Conservation (phyloP, 1,139 yeast species). For the Hansenula sp. region DNA sequence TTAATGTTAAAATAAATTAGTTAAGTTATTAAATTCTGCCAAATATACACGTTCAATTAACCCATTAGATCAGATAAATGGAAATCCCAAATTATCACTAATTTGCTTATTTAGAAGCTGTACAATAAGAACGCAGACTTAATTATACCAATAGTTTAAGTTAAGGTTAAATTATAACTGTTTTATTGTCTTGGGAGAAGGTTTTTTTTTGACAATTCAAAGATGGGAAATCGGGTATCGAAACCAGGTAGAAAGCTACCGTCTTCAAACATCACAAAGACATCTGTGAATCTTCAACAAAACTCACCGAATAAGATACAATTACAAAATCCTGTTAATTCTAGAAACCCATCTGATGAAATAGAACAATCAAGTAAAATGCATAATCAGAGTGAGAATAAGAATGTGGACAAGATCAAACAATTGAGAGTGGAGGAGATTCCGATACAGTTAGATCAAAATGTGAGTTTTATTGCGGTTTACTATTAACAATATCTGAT, state of each 20-base stretch:
- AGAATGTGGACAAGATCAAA: constrained; percentile 9
- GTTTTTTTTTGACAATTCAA: too few species aligned
- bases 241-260: constrained; percentile 1
- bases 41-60: too few species aligned
- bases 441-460: constrained; percentile 16
- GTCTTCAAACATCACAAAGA: neutral
- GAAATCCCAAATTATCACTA: too few species aligned
- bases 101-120: too few species aligned
- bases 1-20: too few species aligned
- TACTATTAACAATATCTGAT: neutral
- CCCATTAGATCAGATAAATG: too few species aligned
- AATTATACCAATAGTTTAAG: too few species aligned
- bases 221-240: neutral
- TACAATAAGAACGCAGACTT: too few species aligned
- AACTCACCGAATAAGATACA: neutral
- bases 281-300: neutral
- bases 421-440: constrained; percentile 13
- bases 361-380: too few species aligned
- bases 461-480: constrained; percentile 4
- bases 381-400: neutral
- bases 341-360: neutral
- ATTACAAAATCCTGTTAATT: neutral
- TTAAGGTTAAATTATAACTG: too few species aligned
- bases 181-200: too few species aligned
- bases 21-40: too few species aligned